Conservation (phyloP, 192 early-diverging fungal genomes). For the Backusella psychrophila region DNA sequence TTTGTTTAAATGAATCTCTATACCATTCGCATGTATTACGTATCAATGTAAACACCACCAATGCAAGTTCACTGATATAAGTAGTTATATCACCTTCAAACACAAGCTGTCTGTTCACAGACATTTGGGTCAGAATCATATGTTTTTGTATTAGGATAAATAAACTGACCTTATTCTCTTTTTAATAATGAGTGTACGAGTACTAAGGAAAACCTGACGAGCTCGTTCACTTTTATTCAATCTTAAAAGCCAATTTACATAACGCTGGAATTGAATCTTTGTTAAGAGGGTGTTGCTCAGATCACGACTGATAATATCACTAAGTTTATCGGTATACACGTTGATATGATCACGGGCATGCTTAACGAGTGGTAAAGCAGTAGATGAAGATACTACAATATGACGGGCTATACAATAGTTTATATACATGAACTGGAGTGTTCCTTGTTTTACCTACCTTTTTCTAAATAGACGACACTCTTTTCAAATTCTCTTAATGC, state of each 20-base stretch:
- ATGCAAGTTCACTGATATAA: constrained; percentile 83
- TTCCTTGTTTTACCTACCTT: constrained; percentile 40
- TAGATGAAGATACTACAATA: constrained; percentile 7
- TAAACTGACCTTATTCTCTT: constrained; percentile 61
- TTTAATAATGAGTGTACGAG: constrained; percentile 75
- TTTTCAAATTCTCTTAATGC: constrained; percentile 86
- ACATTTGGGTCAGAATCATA: not conserved
- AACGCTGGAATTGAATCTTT: constrained; percentile 75
- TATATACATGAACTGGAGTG: not conserved
- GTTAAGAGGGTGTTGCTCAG: constrained; percentile 79
- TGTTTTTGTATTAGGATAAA: not conserved
- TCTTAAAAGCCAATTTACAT: constrained; percentile 77
- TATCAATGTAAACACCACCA: constrained; percentile 88
- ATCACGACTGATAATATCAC: constrained; percentile 52
- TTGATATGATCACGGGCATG: constrained; percentile 42
- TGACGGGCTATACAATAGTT: constrained; percentile 2
- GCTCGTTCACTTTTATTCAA: constrained; percentile 79
- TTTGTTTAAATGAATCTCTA: constrained; percentile 81
- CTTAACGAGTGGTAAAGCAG: constrained; percentile 29
- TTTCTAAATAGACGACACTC: constrained; percentile 71
- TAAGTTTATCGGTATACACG: constrained; percentile 40
- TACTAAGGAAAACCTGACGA: constrained; percentile 80
- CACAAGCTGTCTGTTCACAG: constrained; percentile 64
- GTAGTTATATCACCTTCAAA: constrained; percentile 86
- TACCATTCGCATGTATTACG: constrained; percentile 98